A percentile compares a stretch with the other conserved stretches of the same genome.
These are phyloP conservation scores for Naganishia sp. DNA, from an alignment of 1,284 basidiomycete genomes.

Conservation along the genomic window DNA sequence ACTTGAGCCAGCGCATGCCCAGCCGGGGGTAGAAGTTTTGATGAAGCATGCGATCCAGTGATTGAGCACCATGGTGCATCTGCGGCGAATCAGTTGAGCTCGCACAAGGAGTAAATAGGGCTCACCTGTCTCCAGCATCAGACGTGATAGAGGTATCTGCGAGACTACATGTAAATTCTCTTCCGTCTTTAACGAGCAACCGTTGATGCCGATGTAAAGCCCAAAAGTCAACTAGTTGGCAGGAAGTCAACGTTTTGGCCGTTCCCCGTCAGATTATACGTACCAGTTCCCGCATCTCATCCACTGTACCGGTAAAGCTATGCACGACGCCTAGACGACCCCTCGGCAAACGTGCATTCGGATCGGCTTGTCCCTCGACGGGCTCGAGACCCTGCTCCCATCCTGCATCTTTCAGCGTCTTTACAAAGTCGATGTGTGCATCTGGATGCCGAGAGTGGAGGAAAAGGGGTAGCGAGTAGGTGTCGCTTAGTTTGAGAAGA, in stretches of 20 bases:
- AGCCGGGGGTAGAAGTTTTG: conserved; percentile 57
- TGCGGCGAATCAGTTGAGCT: conserved; percentile 41
- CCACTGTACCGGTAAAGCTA: conserved; percentile 73
- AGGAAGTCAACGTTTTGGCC: neutral
- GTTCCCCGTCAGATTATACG: conserved; percentile 45
- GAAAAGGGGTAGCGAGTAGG: conserved; percentile 75
- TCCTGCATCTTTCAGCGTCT: conserved; percentile 49
- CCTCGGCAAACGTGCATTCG: conserved; percentile 59
- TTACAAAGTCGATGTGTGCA: conserved; percentile 68
- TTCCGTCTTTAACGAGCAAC: conserved; percentile 79
- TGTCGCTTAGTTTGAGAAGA: conserved; percentile 70
- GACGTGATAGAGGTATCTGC: conserved; percentile 63
- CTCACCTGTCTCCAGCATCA: conserved; percentile 79
- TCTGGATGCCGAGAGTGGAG: conserved; percentile 80
- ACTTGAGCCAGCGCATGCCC: conserved; percentile 59
- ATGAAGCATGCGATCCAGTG: conserved; percentile 74
- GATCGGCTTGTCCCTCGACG: conserved; percentile 49
- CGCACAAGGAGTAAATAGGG: conserved; percentile 26
- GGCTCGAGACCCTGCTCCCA: conserved; percentile 8
- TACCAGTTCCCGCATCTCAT: conserved; percentile 71
- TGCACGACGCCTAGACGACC: conserved; percentile 76
- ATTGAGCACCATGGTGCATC: conserved; percentile 84
- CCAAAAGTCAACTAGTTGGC: conserved; percentile 66
- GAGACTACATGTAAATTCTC: conserved; percentile 68
- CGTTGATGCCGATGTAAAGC: conserved; percentile 74